Percentiles rank a stretch among this genome's conserved stretches.
Conservation (phyloP, 345 rosid genomes). For the Gossypium herbaceum region DNA sequence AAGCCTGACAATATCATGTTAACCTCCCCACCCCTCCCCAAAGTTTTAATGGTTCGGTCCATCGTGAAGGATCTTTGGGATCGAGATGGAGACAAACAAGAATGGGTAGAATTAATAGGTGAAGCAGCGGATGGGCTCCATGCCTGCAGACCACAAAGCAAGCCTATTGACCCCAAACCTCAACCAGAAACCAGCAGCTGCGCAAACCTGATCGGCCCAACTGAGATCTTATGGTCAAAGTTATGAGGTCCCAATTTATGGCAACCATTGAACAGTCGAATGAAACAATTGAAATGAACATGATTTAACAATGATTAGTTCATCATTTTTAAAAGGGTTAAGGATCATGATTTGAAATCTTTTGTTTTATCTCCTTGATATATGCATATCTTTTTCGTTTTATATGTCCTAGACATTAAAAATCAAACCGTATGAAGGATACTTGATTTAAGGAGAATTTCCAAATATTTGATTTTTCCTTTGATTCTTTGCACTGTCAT, state of each 20-base stretch:
- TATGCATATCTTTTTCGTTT: not conserved
- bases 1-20: not conserved
- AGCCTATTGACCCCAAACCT: too few species aligned
- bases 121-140: too few species aligned
- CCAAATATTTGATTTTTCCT: not conserved
- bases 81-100: too few species aligned
- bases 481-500: not conserved
- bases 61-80: too few species aligned
- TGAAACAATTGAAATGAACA: not conserved
- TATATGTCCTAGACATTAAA: not conserved
- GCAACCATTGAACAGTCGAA: not conserved
- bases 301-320: not conserved
- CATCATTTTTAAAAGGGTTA: not conserved
- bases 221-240: too few species aligned
- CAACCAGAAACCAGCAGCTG: too few species aligned
- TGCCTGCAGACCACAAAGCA: too few species aligned
- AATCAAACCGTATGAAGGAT: not conserved
- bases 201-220: too few species aligned
- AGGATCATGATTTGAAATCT: not conserved
- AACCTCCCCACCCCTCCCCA: too few species aligned
- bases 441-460: not conserved
- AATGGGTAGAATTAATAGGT: too few species aligned
- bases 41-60: too few species aligned
- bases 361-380: not conserved
- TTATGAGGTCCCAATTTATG: too few species aligned